These are phyloP conservation scores for Echium plantagineum DNA, from an alignment of 257 asterid genomes.

Conservation along the genomic window DNA sequence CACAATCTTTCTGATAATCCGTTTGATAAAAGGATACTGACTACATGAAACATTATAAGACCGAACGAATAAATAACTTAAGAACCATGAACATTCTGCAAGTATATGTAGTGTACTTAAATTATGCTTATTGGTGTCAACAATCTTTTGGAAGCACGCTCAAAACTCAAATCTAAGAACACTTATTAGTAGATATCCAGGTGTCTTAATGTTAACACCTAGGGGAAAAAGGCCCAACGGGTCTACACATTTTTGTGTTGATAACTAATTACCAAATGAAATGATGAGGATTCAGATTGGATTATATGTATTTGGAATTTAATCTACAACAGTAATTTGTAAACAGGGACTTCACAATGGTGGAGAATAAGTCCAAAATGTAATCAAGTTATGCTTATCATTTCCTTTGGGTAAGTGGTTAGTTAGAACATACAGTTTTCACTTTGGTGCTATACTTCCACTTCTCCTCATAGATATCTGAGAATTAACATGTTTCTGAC, in stretches of 20 bases:
- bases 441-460: too few species aligned
- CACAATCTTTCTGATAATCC: background rate
- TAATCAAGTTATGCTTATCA: background rate
- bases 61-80: background rate
- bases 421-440: too few species aligned
- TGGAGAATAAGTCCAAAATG: background rate
- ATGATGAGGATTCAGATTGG: background rate
- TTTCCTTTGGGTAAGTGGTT: background rate
- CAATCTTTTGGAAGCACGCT: background rate
- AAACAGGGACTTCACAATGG: background rate
- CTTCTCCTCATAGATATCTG: too few species aligned
- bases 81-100: background rate
- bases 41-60: background rate
- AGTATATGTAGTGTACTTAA: background rate
- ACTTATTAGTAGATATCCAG: background rate
- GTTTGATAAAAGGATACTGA: background rate
- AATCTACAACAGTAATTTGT: background rate
- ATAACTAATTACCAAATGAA: too few species aligned
- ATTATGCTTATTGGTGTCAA: background rate
- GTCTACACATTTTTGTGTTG: too few species aligned
- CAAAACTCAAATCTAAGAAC: background rate
- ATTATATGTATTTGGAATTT: background rate
- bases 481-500: too few species aligned
- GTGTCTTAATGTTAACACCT: background rate
- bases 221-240: background rate